A percentile compares a stretch with the other conserved stretches of the same genome.
Evolutionary conservation across 176 grass and related monocot genomes (phyloP).

Genomic region (Musa beccarii): DNA sequence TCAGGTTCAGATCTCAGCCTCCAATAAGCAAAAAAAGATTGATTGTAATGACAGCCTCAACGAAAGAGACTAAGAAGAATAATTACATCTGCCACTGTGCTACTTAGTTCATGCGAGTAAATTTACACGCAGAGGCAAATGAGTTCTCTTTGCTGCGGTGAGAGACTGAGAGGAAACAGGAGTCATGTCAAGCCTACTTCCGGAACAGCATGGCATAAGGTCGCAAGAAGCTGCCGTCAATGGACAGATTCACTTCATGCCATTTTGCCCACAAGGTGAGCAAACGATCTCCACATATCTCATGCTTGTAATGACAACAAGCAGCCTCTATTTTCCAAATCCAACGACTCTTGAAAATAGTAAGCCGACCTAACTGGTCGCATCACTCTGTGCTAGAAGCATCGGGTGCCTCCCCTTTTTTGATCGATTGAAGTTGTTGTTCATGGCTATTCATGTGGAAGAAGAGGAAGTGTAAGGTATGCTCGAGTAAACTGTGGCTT

Average conservation of each 20-base stretch:
- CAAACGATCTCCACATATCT: background rate
- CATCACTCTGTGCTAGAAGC: too few relatives aligned
- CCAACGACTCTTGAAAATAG: background rate
- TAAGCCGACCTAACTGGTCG: background rate
- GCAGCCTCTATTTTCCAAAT: background rate
- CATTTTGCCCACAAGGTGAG: background rate
- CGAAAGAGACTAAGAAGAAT: too few relatives aligned
- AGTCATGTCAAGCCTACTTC: background rate
- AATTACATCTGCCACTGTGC: too few relatives aligned
- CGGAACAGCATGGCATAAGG: background rate
- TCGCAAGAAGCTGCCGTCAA: background rate
- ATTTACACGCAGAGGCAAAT: too few relatives aligned
- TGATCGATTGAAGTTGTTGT: background rate
- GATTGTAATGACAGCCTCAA: too few relatives aligned
- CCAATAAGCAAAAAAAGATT: too few relatives aligned
- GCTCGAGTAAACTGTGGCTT: background rate
- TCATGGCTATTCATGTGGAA: background rate
- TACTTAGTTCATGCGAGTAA: too few relatives aligned
- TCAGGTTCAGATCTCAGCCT: too few relatives aligned
- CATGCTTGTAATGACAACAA: background rate
- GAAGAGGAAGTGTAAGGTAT: background rate
- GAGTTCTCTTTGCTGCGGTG: too few relatives aligned
- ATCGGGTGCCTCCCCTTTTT: background rate
- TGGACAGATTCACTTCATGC: background rate
- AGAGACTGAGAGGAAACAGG: too few relatives aligned